Base-by-base conservation (phyloP, 1,284 basidiomycete genomes). In the Meira nashicola region DNA sequence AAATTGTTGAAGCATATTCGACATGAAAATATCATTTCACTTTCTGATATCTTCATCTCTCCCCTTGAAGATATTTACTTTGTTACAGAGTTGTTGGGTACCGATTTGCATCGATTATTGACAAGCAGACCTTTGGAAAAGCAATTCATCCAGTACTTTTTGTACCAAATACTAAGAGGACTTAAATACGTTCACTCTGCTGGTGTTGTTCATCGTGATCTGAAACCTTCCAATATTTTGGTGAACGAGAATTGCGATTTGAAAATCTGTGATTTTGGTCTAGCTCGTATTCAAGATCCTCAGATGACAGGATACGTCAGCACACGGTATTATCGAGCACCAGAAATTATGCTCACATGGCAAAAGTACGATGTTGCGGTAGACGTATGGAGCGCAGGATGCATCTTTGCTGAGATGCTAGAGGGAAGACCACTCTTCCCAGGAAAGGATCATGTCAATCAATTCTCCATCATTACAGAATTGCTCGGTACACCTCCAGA, bases 251-350 rank as follows among this genome's bases (percentile, higher is more conserved):
- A 98, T 80, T 99, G 95, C 79, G 95, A 99, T 81, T 84, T 99
- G 73, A 92, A 90, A 89, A 98, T 98, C 73, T 99, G 94, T 79
- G 94, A 97, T 81, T 99, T 99, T 80, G 94, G 94, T 67, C 84
- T 99, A 25, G 94, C 94, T 17, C 89, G 94, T 59, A 76, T 80
- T 54, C 90, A 92, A 80, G 95, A 98, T 80, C 94, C 94, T 8
- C 95, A 98, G 80, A 98, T 99, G 95, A 98, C 95, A 4, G 95
- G 95, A 64, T 99, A 98, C 79, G 94, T 98, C 66, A 97, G 93
- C 63, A 99, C 94, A 59, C 85, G 95, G 71, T 98, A 98, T 82
- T 98, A 99, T 81, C 89, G 95, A 57, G 95, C 94, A 2, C 94
- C 94, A 7, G 94, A 99, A 81, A 98, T 99, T 82, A 99, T 99